Evolutionary conservation across 257 asterid genomes (phyloP).

Genomic region (Rhazya stricta): DNA sequence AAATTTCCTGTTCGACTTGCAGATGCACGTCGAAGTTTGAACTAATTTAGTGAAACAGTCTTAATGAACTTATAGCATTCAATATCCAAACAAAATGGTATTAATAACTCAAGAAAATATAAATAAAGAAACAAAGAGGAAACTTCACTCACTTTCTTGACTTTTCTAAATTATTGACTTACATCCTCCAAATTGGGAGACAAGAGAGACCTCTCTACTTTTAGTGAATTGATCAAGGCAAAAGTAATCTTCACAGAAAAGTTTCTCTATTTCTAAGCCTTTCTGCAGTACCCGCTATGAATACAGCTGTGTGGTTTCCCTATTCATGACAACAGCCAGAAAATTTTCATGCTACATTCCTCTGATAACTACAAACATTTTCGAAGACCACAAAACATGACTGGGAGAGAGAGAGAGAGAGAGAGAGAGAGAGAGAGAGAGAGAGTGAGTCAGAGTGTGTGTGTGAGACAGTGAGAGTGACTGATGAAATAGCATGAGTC

Average conservation of each 20-base stretch:
- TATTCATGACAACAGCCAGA: background rate
- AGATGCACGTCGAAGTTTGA: background rate
- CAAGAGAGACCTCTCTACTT: background rate
- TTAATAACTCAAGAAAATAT: background rate
- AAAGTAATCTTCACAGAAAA: too few species aligned
- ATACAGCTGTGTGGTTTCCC: background rate
- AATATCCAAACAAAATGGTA: background rate
- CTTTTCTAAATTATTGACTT: background rate
- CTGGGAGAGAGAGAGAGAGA: too few species aligned
- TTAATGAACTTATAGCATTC: background rate
- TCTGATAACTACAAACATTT: too few species aligned
- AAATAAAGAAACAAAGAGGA: background rate
- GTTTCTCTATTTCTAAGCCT: too few species aligned
- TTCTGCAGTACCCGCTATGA: too few species aligned
- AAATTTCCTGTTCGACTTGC: background rate
- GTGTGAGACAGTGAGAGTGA: too few species aligned
- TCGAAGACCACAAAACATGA: too few species aligned
- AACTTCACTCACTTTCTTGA: background rate
- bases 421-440: too few species aligned
- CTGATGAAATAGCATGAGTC: too few species aligned
- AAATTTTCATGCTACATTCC: background rate
- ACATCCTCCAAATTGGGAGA: background rate
- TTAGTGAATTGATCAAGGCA: background rate
- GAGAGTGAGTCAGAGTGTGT: too few species aligned
- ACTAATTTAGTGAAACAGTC: background rate